Evolutionary conservation across 1,139 yeast species (phyloP).

Genomic region (Sugiyamaella paludigena): DNA sequence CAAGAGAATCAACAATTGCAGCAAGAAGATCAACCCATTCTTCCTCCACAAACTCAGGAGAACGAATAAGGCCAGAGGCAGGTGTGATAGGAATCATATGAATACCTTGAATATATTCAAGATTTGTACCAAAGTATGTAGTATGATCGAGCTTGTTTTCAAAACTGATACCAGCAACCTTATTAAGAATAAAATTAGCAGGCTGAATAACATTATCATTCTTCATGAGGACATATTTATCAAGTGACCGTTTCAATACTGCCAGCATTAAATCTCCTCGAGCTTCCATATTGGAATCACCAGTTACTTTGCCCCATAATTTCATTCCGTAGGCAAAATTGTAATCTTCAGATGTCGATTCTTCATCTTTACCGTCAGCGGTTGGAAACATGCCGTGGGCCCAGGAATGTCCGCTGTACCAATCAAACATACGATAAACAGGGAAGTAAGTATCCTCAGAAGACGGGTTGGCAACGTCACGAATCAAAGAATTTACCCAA

Average conservation of each 20-base stretch:
- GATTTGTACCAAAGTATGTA: constrained; percentile 75
- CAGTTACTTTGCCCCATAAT: constrained; percentile 71
- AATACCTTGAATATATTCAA: constrained; percentile 89
- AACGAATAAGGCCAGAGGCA: constrained; percentile 71
- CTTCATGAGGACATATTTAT: constrained; percentile 56
- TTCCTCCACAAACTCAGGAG: constrained; percentile 64
- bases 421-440: constrained; percentile 72
- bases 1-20: constrained; percentile 51
- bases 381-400: constrained; percentile 69
- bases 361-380: constrained; percentile 79
- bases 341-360: constrained; percentile 77
- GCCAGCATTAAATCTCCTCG: constrained; percentile 76
- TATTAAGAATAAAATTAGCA: constrained; percentile 52
- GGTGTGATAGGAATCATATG: constrained; percentile 94
- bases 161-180: constrained; percentile 69
- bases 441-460: constrained; percentile 64
- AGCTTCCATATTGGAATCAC: constrained; percentile 71
- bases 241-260: constrained; percentile 59
- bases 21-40: constrained; percentile 70
- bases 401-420: constrained; percentile 85
- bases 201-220: constrained; percentile 64
- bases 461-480: constrained; percentile 79
- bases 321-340: constrained; percentile 81
- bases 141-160: constrained; percentile 92
- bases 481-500: constrained; percentile 62